Percentiles rank a stretch among this genome's conserved stretches.
phyloP scores from a whole-genome alignment of 169 alveolate genomes.

The Plasmodium blacklocki region DNA sequence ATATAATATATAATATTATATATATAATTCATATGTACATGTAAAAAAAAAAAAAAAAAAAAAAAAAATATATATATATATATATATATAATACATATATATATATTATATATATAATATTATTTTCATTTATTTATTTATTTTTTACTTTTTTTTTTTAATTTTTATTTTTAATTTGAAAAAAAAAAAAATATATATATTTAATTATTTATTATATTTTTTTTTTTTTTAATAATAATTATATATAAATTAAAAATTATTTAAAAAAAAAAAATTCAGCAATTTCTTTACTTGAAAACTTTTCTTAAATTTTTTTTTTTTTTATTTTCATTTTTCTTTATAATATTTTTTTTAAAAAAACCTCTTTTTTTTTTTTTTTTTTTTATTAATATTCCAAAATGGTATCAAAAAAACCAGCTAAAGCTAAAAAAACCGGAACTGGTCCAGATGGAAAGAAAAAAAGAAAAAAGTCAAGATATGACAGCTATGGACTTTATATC shows the following conservation, averaged over 20 bases:
- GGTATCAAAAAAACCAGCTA: constrained; percentile 73
- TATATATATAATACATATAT: too few species aligned
- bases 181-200: constrained; percentile 2
- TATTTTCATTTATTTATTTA: not conserved
- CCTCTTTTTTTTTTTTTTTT: not conserved
- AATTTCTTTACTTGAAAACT: constrained; percentile 38
- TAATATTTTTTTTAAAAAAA: constrained; percentile 14
- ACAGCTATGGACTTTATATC: constrained; percentile 88
- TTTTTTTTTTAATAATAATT: constrained; percentile 13
- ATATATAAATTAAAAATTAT: constrained; percentile 18
- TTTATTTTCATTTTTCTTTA: constrained; percentile 5
- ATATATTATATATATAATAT: not conserved
- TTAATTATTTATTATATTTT: not conserved
- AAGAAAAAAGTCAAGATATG: constrained; percentile 75
- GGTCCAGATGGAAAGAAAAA: constrained; percentile 78
- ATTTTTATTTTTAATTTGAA: not conserved
- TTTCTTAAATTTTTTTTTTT: constrained; percentile 47
- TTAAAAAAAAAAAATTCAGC: constrained; percentile 30
- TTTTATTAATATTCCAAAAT: constrained; percentile 11
- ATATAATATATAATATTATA: too few species aligned
- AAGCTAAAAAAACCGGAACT: constrained; percentile 76
- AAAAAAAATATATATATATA: too few species aligned
- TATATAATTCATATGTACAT: too few species aligned
- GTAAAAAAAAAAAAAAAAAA: too few species aligned
- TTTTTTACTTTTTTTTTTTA: constrained; percentile 22